Evolutionary conservation across 768 basidiomycete species (phyloP).

Genomic region (Amyloporia xantha): DNA sequence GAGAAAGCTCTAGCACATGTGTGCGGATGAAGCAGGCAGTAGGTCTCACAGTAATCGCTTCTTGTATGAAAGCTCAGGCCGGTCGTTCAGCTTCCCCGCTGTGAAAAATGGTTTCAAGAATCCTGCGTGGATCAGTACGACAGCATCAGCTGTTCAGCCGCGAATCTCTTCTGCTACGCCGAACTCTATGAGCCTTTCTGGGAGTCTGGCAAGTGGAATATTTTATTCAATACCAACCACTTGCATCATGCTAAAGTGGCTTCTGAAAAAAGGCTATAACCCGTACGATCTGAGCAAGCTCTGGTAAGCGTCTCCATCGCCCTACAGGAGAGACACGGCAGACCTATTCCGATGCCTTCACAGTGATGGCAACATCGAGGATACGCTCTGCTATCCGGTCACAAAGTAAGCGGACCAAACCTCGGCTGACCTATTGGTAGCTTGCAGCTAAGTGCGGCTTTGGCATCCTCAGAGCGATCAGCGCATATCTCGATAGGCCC

Average conservation of each 20-base stretch:
- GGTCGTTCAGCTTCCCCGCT: constrained; percentile 33
- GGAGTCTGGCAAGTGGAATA: too few relatives aligned
- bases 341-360: constrained; percentile 4
- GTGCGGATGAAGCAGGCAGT: constrained; percentile 39
- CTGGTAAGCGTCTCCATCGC: constrained; percentile 26
- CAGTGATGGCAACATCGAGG: constrained; percentile 35
- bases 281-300: constrained; percentile 64
- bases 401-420: constrained; percentile 36
- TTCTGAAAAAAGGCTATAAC: constrained; percentile 36
- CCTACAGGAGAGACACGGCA: background rate
- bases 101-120: constrained; percentile 31
- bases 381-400: constrained; percentile 56
- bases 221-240: too few relatives aligned
- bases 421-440: background rate
- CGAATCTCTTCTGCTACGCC: constrained; percentile 31
- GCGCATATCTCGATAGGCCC: constrained; percentile 54
- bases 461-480: constrained; percentile 39
- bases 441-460: too few relatives aligned
- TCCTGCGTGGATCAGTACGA: constrained; percentile 39
- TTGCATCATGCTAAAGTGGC: too few relatives aligned
- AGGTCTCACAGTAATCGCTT: constrained; percentile 6
- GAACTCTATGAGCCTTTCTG: constrained; percentile 24
- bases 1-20: constrained; percentile 24
- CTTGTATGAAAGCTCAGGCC: too few relatives aligned
- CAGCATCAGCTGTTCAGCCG: constrained; percentile 34